These are phyloP conservation scores for Platismatia glauca DNA, from an alignment of 495 filamentous ascomycete genomes.

Conservation along the genomic window DNA sequence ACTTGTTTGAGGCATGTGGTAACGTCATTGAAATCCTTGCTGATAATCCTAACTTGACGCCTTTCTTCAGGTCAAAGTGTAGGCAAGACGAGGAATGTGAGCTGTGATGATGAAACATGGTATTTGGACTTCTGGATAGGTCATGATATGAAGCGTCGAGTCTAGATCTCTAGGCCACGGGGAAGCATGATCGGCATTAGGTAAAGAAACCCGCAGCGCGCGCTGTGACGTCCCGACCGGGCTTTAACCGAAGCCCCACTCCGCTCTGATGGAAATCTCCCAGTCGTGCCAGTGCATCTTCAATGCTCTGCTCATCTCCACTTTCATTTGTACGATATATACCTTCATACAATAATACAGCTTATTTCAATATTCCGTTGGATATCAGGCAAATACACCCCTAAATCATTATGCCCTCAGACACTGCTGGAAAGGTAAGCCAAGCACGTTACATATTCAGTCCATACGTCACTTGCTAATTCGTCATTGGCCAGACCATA, in stretches of 20 bases:
- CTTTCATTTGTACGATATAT: not conserved
- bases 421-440: slow-evolving; percentile 51
- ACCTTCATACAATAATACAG: no score
- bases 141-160: no score
- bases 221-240: not conserved
- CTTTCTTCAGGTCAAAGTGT: no score
- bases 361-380: not conserved
- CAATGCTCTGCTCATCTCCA: not conserved
- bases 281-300: not conserved
- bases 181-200: no score
- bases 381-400: not conserved
- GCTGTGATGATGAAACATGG: no score
- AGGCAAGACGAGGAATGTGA: no score
- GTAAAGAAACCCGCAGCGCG: not conserved
- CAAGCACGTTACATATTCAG: not conserved
- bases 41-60: no score
- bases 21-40: no score
- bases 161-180: no score
- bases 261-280: not conserved
- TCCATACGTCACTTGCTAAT: slow-evolving; percentile 19
- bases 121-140: no score
- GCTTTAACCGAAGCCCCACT: not conserved
- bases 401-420: slow-evolving; percentile 25
- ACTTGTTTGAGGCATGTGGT: no score
- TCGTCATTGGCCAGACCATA: slow-evolving; percentile 47